phyloP scores from a whole-genome alignment of 164 flowering plant species.

The Chimonanthus salicifolius region DNA sequence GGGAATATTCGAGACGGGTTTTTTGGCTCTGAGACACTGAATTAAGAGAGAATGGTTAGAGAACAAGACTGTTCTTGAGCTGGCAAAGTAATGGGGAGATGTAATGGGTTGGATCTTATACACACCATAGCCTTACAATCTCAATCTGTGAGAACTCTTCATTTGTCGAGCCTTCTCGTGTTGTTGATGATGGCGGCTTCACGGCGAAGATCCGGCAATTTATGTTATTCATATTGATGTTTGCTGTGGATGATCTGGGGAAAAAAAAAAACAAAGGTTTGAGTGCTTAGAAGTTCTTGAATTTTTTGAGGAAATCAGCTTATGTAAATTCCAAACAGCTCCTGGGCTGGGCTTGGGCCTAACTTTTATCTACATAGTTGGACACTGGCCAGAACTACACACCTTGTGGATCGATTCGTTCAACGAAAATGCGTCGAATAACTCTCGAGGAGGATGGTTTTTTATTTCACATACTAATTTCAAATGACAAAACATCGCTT shows the following conservation, averaged over 20 bases:
- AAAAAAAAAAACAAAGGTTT: neutral
- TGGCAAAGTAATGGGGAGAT: neutral
- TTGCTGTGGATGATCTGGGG: conserved; percentile 52
- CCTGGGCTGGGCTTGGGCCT: no score
- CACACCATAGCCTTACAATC: conserved; percentile 46
- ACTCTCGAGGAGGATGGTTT: no score
- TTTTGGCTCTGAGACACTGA: conserved; percentile 46
- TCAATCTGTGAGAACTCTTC: conserved; percentile 78
- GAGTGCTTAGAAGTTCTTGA: neutral
- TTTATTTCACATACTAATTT: no score
- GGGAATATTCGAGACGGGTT: conserved; percentile 55
- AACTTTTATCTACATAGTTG: no score
- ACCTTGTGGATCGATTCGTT: no score
- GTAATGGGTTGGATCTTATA: neutral
- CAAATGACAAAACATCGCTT: no score
- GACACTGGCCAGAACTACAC: no score
- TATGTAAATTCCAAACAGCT: no score
- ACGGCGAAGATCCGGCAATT: conserved; percentile 81
- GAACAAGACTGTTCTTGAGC: neutral
- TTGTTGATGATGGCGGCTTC: conserved; percentile 39
- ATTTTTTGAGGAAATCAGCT: neutral
- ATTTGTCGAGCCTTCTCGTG: conserved; percentile 26
- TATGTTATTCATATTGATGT: conserved; percentile 32
- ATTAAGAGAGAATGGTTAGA: neutral
- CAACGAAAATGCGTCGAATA: no score